phyloP scores from a whole-genome alignment of 2,329 filamentous ascomycete genomes.

The Gaeumannomyces sp. region DNA sequence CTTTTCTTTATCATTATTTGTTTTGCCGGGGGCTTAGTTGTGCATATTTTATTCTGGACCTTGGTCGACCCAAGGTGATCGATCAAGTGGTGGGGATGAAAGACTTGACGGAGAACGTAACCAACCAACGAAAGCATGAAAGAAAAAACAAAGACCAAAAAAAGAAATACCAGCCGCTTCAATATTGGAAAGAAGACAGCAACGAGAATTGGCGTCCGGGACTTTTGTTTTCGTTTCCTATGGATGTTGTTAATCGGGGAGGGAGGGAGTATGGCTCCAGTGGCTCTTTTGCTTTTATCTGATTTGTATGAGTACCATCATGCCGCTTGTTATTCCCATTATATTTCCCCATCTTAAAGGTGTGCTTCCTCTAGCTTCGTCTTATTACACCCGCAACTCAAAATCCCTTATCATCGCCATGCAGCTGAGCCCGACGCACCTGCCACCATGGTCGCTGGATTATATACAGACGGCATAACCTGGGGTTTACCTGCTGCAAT shows the following conservation, averaged over 20 bases:
- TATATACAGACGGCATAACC: too few relatives aligned
- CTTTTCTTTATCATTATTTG: neutral
- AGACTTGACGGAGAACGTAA: neutral
- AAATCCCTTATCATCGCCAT: too few relatives aligned
- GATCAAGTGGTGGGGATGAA: neutral
- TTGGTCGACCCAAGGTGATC: neutral
- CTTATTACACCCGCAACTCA: too few relatives aligned
- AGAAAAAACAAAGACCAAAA: neutral
- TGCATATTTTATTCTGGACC: neutral
- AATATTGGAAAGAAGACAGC: neutral
- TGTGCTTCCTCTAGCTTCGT: too few relatives aligned
- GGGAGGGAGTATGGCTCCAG: neutral
- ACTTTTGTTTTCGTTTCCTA: slow-evolving; percentile 6
- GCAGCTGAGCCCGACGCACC: too few relatives aligned
- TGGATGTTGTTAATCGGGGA: neutral
- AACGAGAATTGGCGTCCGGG: neutral
- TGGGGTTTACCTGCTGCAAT: too few relatives aligned
- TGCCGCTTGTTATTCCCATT: neutral
- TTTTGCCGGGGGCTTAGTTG: neutral
- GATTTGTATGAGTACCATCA: neutral
- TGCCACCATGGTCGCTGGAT: too few relatives aligned
- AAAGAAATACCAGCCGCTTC: neutral
- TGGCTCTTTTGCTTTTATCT: neutral
- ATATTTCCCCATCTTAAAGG: neutral
- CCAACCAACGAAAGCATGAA: neutral